These are phyloP conservation scores for Umbelopsis ramanniana DNA, from an alignment of 192 early-diverging fungal genomes.

Conservation along the genomic window DNA sequence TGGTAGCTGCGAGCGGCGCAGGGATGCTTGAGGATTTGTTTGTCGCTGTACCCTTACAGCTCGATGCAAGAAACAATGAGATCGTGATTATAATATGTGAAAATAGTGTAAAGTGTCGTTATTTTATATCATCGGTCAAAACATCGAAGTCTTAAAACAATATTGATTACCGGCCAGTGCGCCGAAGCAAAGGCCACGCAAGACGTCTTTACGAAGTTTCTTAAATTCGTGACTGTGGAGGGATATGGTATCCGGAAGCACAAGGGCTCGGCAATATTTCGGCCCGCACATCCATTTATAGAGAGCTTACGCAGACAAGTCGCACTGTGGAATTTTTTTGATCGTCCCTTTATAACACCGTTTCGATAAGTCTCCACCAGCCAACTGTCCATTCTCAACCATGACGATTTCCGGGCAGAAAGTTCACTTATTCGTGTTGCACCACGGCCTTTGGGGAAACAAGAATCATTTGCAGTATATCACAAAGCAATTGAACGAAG, in stretches of 20 bases:
- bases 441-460: conserved; percentile 72
- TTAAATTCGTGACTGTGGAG: no score
- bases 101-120: no score
- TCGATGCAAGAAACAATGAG: no score
- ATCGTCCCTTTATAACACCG: neutral
- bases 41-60: no score
- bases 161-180: no score
- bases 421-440: conserved; percentile 61
- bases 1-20: no score
- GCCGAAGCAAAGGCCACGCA: no score
- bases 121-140: no score
- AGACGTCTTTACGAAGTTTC: no score
- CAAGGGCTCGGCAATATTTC: neutral
- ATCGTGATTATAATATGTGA: no score
- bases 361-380: neutral
- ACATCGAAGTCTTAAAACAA: no score
- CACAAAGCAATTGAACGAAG: conserved; percentile 42
- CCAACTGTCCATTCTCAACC: neutral
- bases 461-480: conserved; percentile 54
- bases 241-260: neutral
- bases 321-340: neutral
- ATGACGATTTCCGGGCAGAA: neutral
- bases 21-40: no score
- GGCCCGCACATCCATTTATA: neutral
- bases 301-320: conserved; percentile 1